A percentile compares a stretch with the other conserved stretches of the same genome.
These are phyloP conservation scores for Suhomyces terraborum DNA, from an alignment of 1,139 yeast species.

Conservation along the genomic window DNA sequence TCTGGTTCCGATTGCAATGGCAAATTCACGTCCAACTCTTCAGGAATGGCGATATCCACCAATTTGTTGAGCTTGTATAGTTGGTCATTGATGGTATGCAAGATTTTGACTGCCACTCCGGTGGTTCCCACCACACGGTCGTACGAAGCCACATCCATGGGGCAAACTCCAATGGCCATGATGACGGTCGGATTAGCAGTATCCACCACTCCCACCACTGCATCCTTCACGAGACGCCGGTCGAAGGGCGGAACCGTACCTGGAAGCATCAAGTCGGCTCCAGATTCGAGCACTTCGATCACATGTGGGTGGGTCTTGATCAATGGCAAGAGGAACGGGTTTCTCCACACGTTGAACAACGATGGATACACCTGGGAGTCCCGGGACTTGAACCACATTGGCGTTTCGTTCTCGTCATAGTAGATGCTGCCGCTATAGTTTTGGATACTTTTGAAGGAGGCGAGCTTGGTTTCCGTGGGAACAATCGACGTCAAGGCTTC, in stretches of 20 bases:
- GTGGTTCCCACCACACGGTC: constrained; percentile 51
- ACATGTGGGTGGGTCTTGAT: constrained; percentile 76
- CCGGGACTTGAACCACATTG: constrained; percentile 70
- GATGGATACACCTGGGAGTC: constrained; percentile 67
- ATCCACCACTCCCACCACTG: constrained; percentile 73
- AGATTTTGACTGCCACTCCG: constrained; percentile 68
- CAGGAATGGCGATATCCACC: constrained; percentile 46
- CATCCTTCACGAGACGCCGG: constrained; percentile 42
- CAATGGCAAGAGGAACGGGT: constrained; percentile 64
- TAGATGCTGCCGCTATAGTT: constrained; percentile 64
- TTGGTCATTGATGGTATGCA: constrained; percentile 58
- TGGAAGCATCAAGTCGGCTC: constrained; percentile 91
- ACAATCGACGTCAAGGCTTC: constrained; percentile 52
- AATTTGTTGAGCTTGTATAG: constrained; percentile 49
- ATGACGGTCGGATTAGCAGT: constrained; percentile 61
- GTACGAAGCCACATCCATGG: constrained; percentile 49
- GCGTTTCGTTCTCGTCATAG: constrained; percentile 63
- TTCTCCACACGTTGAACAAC: constrained; percentile 69
- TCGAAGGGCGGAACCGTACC: constrained; percentile 86
- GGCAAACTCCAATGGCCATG: constrained; percentile 74
- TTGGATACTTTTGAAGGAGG: constrained; percentile 59
- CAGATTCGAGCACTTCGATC: constrained; percentile 60
- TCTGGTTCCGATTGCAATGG: constrained; percentile 6
- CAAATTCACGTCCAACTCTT: constrained; percentile 25
- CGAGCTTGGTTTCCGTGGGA: constrained; percentile 66